phyloP scores from a whole-genome alignment of 2,329 filamentous ascomycete species.

The Neospermospora avenae region DNA sequence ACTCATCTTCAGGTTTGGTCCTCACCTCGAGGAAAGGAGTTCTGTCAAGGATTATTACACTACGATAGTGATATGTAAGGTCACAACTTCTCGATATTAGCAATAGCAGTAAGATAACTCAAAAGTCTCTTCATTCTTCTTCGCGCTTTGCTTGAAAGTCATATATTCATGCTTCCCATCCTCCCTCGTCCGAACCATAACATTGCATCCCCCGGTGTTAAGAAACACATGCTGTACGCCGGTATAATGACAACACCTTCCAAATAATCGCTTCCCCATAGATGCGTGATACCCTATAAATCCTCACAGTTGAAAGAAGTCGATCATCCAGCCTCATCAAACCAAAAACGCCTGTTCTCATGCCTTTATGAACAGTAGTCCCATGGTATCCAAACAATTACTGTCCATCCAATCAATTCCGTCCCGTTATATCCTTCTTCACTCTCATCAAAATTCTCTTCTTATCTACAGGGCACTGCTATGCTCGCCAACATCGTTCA shows the following conservation, averaged over 20 bases:
- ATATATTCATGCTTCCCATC: neutral
- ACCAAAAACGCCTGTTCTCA: neutral
- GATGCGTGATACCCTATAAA: neutral
- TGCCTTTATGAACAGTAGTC: neutral
- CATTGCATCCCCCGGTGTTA: neutral
- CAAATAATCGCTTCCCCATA: neutral
- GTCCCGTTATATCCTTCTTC: neutral
- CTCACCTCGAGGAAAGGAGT: too few relatives aligned
- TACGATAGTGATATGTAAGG: too few relatives aligned
- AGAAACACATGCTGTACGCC: neutral
- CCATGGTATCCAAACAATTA: neutral
- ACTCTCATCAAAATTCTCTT: neutral
- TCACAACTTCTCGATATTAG: too few relatives aligned
- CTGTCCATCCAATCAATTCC: neutral
- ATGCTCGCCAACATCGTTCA: neutral
- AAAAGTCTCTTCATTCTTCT: neutral
- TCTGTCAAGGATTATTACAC: too few relatives aligned
- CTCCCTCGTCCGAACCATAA: neutral
- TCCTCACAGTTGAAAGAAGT: neutral
- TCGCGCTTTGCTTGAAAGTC: neutral
- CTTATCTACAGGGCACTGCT: neutral
- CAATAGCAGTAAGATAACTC: too few relatives aligned
- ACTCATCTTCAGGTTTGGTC: too few relatives aligned
- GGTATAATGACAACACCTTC: neutral
- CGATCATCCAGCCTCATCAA: neutral